These are phyloP conservation scores for Kurtzmaniella cleridarum DNA, from an alignment of 805 yeast species.

Conservation along the genomic window DNA sequence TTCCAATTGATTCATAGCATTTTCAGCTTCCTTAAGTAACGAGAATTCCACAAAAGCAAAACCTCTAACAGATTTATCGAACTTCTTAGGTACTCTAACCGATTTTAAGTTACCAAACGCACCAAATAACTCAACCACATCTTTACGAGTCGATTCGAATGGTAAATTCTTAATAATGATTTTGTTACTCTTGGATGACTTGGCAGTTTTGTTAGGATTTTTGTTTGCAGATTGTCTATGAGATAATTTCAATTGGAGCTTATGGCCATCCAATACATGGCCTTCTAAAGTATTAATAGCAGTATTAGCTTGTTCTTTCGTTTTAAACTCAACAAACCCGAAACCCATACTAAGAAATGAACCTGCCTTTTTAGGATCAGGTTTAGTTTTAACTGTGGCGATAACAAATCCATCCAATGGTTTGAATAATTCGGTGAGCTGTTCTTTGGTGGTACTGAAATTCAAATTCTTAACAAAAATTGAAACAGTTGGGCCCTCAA, in stretches of 20 bases:
- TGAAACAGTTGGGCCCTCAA: constrained; percentile 76
- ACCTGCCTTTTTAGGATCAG: constrained; percentile 71
- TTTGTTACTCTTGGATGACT: constrained; percentile 53
- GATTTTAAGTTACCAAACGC: constrained; percentile 93
- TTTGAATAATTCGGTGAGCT: constrained; percentile 57
- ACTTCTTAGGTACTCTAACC: constrained; percentile 93
- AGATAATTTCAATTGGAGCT: constrained; percentile 81
- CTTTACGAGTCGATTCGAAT: constrained; percentile 90
- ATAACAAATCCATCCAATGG: constrained; percentile 72
- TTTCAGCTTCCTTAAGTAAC: constrained; percentile 82
- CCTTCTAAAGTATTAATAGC: constrained; percentile 77
- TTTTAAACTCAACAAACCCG: constrained; percentile 88
- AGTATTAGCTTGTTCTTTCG: constrained; percentile 69
- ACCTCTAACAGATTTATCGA: constrained; percentile 92
- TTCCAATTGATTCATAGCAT: constrained; percentile 86
- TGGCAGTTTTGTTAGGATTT: constrained; percentile 15
- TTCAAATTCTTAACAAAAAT: constrained; percentile 89
- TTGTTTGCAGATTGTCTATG: constrained; percentile 55
- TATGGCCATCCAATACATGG: constrained; percentile 80
- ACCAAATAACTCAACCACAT: constrained; percentile 86
- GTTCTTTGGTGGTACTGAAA: constrained; percentile 64
- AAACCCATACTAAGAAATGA: constrained; percentile 90
- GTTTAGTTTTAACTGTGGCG: constrained; percentile 81
- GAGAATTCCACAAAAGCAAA: constrained; percentile 95
- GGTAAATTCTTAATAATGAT: constrained; percentile 95